Conservation (phyloP, 139 green algal species). For the Astrephomene gubernaculifera region DNA sequence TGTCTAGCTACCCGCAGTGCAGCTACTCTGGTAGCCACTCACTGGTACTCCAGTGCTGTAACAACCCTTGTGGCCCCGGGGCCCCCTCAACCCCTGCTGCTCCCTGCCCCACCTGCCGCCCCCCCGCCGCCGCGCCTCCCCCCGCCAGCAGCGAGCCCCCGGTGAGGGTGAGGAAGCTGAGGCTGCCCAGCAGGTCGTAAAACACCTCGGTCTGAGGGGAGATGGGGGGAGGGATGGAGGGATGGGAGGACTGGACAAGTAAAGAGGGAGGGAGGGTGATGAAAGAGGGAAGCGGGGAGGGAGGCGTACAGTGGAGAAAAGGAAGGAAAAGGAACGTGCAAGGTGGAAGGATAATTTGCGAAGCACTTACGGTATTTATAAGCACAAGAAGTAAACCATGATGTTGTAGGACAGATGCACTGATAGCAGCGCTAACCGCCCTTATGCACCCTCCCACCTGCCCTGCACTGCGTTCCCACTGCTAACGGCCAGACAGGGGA, state of each 20-base stretch:
- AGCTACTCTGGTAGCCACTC: neutral
- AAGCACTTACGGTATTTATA: neutral
- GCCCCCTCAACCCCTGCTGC: neutral
- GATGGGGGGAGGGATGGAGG: neutral
- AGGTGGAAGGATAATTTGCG: neutral
- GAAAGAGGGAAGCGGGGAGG: neutral
- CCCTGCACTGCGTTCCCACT: neutral
- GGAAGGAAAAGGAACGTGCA: neutral
- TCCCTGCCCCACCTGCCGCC: conserved; percentile 54
- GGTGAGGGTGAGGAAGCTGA: conserved; percentile 67
- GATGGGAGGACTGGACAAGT: neutral
- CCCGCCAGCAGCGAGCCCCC: conserved; percentile 43
- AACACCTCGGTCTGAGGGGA: conserved; percentile 80
- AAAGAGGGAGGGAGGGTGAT: neutral
- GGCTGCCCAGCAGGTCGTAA: conserved; percentile 77
- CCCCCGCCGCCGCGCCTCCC: conserved; percentile 29
- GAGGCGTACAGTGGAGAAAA: too few species aligned
- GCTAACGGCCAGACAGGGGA: neutral
- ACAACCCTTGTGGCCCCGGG: neutral
- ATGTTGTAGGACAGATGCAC: neutral
- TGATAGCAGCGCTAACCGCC: neutral
- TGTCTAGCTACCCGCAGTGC: neutral
- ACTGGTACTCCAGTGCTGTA: neutral
- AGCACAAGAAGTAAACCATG: neutral
- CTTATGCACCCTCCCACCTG: neutral